Percentiles rank a stretch among this genome's conserved stretches.
These are phyloP conservation scores for Polyplosphaeria fusca DNA, from an alignment of 495 filamentous ascomycete species.

Conservation along the genomic window DNA sequence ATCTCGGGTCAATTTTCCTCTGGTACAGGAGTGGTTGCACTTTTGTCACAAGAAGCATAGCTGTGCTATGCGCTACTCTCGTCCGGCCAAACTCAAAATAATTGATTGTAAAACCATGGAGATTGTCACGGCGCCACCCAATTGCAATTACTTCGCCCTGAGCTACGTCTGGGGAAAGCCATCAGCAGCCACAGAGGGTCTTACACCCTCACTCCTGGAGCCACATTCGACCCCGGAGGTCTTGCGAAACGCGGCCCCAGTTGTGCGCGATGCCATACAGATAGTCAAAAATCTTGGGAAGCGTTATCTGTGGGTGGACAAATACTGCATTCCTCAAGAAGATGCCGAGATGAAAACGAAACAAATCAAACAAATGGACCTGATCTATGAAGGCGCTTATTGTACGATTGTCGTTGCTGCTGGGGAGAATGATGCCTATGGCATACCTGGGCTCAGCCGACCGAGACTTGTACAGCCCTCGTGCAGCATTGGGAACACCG, in stretches of 20 bases:
- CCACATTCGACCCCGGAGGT: background rate
- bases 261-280: conserved; percentile 1
- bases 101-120: background rate
- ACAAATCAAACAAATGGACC: background rate
- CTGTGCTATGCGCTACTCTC: background rate
- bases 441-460: background rate
- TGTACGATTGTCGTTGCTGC: background rate
- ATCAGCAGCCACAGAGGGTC: background rate
- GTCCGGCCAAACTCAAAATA: background rate
- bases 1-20: background rate
- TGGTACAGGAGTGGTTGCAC: background rate
- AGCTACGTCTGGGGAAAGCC: background rate
- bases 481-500: background rate
- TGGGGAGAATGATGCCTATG: background rate
- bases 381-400: background rate
- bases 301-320: conserved; percentile 1
- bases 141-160: background rate
- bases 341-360: background rate
- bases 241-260: background rate
- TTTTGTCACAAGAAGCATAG: background rate
- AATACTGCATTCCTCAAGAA: background rate
- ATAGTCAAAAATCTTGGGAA: background rate
- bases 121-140: background rate
- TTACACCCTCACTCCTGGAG: background rate
- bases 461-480: background rate